A percentile compares a stretch with the other conserved stretches of the same genome.
Evolutionary conservation across 179 eudicot genomes (phyloP).

Genomic region (Drosera spatulata): DNA sequence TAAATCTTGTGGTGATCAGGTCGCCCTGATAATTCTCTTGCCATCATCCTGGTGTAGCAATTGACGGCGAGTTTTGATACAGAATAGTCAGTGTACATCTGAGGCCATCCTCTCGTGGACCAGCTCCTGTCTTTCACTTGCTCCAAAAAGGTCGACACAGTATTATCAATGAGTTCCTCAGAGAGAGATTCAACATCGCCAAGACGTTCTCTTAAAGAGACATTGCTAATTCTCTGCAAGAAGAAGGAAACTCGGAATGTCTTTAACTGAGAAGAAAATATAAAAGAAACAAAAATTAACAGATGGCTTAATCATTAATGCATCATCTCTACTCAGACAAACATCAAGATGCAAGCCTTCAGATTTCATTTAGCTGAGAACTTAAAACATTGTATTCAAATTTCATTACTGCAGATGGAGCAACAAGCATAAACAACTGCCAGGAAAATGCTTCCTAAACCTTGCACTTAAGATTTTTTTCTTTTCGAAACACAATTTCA

Average conservation of each 20-base stretch:
- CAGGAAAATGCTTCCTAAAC: too few species aligned
- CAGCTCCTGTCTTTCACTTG: constrained; percentile 77
- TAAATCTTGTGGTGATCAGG: constrained; percentile 65
- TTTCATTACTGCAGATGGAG: too few species aligned
- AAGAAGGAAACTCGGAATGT: not conserved
- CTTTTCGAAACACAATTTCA: too few species aligned
- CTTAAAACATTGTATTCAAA: too few species aligned
- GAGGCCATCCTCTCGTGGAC: constrained; percentile 72
- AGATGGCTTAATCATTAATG: too few species aligned
- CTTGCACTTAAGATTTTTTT: too few species aligned
- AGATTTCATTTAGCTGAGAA: too few species aligned
- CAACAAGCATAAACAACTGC: too few species aligned
- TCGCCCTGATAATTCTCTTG: constrained; percentile 35
- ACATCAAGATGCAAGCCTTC: too few species aligned
- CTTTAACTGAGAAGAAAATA: too few species aligned
- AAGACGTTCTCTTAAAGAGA: constrained; percentile 52
- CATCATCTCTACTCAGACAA: too few species aligned
- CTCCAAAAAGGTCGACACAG: constrained; percentile 41
- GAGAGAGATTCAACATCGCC: constrained; percentile 45
- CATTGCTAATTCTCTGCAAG: constrained; percentile 54
- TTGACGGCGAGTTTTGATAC: constrained; percentile 81
- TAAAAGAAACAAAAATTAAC: too few species aligned
- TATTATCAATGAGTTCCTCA: constrained; percentile 59
- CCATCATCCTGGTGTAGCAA: constrained; percentile 70
- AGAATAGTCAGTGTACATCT: constrained; percentile 65